These are phyloP conservation scores for Mariannaea elegans DNA, from an alignment of 2,329 filamentous ascomycete genomes.

Conservation along the genomic window DNA sequence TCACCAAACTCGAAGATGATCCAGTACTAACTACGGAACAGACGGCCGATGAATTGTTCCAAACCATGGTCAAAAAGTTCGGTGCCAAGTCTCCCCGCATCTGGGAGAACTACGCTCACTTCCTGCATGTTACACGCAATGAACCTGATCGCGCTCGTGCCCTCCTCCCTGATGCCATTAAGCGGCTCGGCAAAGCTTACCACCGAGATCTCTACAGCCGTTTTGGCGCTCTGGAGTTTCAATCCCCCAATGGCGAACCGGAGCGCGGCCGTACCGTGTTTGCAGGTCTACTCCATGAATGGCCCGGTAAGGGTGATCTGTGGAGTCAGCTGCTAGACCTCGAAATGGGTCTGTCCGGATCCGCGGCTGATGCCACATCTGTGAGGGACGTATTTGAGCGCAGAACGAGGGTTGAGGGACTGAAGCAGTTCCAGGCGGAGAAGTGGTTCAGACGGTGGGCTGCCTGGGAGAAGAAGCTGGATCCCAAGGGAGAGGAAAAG, in stretches of 20 bases:
- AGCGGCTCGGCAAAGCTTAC: conserved; percentile 77
- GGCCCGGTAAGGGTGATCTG: conserved; percentile 88
- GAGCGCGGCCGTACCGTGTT: conserved; percentile 96
- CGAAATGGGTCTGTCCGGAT: conserved; percentile 70
- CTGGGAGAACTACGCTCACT: conserved; percentile 95
- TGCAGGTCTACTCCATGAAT: conserved; percentile 83
- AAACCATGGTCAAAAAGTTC: conserved; percentile 87
- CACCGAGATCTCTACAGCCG: conserved; percentile 78
- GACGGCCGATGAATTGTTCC: conserved; percentile 91
- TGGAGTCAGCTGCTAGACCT: conserved; percentile 94
- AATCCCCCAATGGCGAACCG: conserved; percentile 79
- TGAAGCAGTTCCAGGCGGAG: conserved; percentile 85
- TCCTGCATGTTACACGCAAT: conserved; percentile 79
- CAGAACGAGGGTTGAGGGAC: conserved; percentile 71
- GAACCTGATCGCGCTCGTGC: conserved; percentile 78
- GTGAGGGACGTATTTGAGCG: conserved; percentile 85
- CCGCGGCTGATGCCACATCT: conserved; percentile 60
- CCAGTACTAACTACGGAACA: conserved; percentile 53
- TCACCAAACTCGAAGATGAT: not conserved
- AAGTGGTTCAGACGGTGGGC: conserved; percentile 94
- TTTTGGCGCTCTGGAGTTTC: conserved; percentile 93
- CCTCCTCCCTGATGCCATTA: conserved; percentile 83
- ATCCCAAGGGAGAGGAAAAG: conserved; percentile 71
- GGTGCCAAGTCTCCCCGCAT: conserved; percentile 81
- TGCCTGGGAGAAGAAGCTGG: conserved; percentile 82